Conservation (phyloP, 768 basidiomycete genomes). For the Clathrus columnatus region DNA sequence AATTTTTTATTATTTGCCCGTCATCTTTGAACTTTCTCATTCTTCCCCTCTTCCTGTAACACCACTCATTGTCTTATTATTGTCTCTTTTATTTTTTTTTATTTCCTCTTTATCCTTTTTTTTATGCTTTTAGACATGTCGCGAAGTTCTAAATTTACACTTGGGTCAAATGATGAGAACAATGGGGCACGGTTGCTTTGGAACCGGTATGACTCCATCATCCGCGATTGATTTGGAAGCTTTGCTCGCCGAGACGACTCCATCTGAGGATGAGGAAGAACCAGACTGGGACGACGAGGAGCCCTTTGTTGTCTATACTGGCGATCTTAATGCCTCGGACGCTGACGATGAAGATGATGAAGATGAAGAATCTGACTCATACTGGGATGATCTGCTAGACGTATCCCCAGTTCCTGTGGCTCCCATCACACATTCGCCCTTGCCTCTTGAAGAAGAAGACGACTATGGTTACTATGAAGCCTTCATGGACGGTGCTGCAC, state of each 20-base stretch:
- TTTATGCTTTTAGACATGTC: constrained; percentile 1
- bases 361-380: background rate
- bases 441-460: background rate
- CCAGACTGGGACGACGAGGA: background rate
- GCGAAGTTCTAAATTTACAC: background rate
- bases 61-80: no score
- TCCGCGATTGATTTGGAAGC: background rate
- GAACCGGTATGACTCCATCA: background rate
- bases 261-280: background rate
- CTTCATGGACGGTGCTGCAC: background rate
- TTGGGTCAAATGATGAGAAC: constrained; percentile 1
- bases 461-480: background rate
- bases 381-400: background rate
- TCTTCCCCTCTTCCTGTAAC: background rate
- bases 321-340: background rate
- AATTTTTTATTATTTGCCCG: background rate
- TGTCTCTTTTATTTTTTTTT: background rate
- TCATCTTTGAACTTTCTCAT: background rate
- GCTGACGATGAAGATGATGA: background rate
- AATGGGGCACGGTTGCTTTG: background rate
- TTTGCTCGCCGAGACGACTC: background rate
- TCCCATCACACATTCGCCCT: background rate
- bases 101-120: background rate
- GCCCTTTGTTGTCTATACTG: background rate
- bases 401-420: background rate